Base-by-base conservation (phyloP, 768 basidiomycete species). In the Coprinopsis cinerea region DNA sequence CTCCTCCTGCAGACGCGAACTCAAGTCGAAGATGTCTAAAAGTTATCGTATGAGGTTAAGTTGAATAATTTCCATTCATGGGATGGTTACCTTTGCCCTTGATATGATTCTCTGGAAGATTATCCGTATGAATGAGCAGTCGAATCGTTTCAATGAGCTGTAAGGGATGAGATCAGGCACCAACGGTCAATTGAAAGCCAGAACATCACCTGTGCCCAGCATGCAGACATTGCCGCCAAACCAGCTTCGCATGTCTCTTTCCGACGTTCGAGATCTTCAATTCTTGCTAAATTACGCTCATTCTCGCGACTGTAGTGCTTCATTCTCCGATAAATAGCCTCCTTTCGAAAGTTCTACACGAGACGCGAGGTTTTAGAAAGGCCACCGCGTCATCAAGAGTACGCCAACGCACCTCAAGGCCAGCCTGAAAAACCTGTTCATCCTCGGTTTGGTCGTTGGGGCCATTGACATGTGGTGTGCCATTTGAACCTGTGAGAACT, bases 311-410 rank as follows among this genome's bases (percentile, higher is more conserved):
- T 79, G 64, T 92, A 91, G 59, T 90, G 80, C 59, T 74, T 82
- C 88, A 92, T 91, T 51, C 87, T 74, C 34, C 90, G 77, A 65
- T 81, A 92, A 44, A 92, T 82, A 36, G 90, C 90, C 58, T 89
- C 88, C 65, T 92, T 92, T 53, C 86, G 80, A 64, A 89, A 92
- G n/a, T 77, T 70, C 89, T 92, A 55, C 22, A 55, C 51, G 39
- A 48, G 27, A 57, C 48, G 46, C 44, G 48, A 53, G 53, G 44
- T 42, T 57, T 55, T 53, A 24, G 41, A 18, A 10, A 44, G 20
- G n/a, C 47, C 9, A 34, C n/a, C n/a, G n/a, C 40, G 30, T 48
- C 49, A 50, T 52, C 30, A 45, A 43, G 46, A 55, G 49, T 57
- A 42, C 30, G 27, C 58, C 51, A 25, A 51, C 53, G 64, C 70